Evolutionary conservation across 768 basidiomycete genomes (phyloP).

Genomic region (Dendrothele bispora): DNA sequence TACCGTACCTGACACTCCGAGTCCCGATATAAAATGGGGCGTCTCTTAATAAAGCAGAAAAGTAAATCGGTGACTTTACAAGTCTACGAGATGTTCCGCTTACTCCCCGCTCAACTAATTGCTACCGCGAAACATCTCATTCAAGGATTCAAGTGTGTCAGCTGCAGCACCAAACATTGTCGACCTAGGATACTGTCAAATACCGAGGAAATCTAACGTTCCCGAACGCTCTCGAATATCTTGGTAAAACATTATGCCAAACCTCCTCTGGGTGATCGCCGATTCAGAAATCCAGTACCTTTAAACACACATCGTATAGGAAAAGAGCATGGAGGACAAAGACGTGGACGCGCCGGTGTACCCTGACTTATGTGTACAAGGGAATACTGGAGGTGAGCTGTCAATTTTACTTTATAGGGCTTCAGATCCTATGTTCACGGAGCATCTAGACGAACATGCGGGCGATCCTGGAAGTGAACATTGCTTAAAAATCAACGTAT

Average conservation of each 20-base stretch:
- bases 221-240: conserved; percentile 54
- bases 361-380: conserved; percentile 40
- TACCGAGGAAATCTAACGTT: conserved; percentile 55
- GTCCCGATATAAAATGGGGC: too few relatives aligned
- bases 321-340: conserved; percentile 29
- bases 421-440: background rate
- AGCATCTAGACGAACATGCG: conserved; percentile 45
- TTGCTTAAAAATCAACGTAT: conserved; percentile 67
- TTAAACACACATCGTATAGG: conserved; percentile 48
- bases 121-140: too few relatives aligned
- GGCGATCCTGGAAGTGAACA: conserved; percentile 69
- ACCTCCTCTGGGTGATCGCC: conserved; percentile 50
- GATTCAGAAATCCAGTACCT: conserved; percentile 53
- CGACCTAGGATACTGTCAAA: conserved; percentile 57
- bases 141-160: too few relatives aligned
- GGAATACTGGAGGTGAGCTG: conserved; percentile 44
- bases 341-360: background rate
- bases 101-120: too few relatives aligned
- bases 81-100: background rate
- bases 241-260: conserved; percentile 62
- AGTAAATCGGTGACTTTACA: too few relatives aligned
- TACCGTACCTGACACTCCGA: too few relatives aligned
- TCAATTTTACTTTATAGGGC: background rate
- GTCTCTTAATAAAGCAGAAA: too few relatives aligned
- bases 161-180: conserved; percentile 31